Evolutionary conservation across 495 filamentous ascomycete genomes (phyloP).

Genomic region (Sabuloglossum arenarium): DNA sequence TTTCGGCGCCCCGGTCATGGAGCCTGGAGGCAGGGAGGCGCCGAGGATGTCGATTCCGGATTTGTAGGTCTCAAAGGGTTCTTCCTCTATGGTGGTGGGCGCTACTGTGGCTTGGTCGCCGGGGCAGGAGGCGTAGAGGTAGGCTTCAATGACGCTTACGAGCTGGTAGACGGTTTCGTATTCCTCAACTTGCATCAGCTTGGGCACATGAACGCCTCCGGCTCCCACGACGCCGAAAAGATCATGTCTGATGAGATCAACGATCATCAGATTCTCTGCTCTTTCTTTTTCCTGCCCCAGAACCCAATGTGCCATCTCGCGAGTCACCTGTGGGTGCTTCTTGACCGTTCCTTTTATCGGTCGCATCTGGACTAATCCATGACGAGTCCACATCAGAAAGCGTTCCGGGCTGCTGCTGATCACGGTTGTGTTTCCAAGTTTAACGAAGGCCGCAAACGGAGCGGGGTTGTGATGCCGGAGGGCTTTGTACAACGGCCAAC

Average conservation of each 20-base stretch:
- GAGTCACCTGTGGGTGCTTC: slow-evolving; percentile 41
- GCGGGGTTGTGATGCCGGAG: slow-evolving; percentile 60
- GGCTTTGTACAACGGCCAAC: slow-evolving; percentile 52
- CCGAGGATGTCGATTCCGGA: slow-evolving; percentile 1
- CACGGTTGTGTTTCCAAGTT: slow-evolving; percentile 45
- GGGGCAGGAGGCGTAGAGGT: not conserved
- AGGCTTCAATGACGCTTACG: slow-evolving; percentile 3
- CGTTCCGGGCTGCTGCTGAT: slow-evolving; percentile 81
- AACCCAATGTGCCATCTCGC: slow-evolving; percentile 42
- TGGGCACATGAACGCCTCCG: slow-evolving; percentile 34
- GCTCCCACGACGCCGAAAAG: slow-evolving; percentile 59
- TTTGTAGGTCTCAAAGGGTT: not conserved
- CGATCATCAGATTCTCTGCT: slow-evolving; percentile 97
- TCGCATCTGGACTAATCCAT: slow-evolving; percentile 33
- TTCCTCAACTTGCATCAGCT: slow-evolving; percentile 72
- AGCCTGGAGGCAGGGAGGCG: slow-evolving; percentile 50
- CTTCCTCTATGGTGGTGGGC: not conserved
- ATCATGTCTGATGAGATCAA: slow-evolving; percentile 84
- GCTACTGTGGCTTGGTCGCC: too few relatives aligned
- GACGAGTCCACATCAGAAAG: slow-evolving; percentile 53
- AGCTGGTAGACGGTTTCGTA: slow-evolving; percentile 28
- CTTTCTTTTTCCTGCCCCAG: slow-evolving; percentile 68
- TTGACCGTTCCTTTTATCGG: slow-evolving; percentile 94
- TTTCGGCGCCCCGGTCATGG: slow-evolving; percentile 93
- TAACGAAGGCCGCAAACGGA: slow-evolving; percentile 66